A percentile compares a stretch with the other conserved stretches of the same genome.
Evolutionary conservation across 345 rosid genomes (phyloP).

Genomic region (Nasturtium officinale): DNA sequence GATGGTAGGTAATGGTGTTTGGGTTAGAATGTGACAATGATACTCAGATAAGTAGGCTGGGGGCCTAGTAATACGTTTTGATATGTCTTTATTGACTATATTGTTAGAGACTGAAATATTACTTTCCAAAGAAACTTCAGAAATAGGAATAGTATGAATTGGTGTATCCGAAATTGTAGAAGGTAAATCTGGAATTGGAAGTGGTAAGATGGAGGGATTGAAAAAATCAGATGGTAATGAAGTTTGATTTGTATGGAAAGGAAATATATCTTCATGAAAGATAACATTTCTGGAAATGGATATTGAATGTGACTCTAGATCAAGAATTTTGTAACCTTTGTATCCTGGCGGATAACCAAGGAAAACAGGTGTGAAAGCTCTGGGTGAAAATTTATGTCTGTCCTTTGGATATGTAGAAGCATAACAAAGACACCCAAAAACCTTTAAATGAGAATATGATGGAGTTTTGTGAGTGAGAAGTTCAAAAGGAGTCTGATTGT

Average conservation of each 20-base stretch:
- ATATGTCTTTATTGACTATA: no score
- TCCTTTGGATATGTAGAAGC: neutral
- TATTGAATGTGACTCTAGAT: neutral
- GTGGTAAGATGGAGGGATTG: fast-evolving
- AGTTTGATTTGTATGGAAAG: no score
- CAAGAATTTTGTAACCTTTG: fast-evolving
- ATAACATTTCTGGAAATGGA: neutral
- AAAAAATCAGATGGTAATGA: no score
- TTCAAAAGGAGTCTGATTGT: neutral
- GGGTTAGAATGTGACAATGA: neutral
- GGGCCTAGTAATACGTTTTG: neutral
- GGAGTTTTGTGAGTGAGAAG: neutral
- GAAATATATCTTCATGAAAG: neutral
- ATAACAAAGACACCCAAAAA: neutral
- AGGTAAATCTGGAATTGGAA: neutral
- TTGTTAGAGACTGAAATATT: neutral
- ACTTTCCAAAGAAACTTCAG: neutral
- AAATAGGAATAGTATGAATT: no score
- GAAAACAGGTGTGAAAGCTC: neutral
- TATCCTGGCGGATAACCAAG: neutral
- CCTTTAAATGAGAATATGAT: neutral
- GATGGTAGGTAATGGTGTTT: neutral
- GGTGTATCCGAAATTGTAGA: neutral
- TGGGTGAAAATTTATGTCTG: neutral
- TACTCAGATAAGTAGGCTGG: neutral